Evolutionary conservation across 2,329 filamentous ascomycete species (phyloP), one percentile per base, ranked within the genome.

Genomic region (Pseudogymnoascus sp.): DNA sequence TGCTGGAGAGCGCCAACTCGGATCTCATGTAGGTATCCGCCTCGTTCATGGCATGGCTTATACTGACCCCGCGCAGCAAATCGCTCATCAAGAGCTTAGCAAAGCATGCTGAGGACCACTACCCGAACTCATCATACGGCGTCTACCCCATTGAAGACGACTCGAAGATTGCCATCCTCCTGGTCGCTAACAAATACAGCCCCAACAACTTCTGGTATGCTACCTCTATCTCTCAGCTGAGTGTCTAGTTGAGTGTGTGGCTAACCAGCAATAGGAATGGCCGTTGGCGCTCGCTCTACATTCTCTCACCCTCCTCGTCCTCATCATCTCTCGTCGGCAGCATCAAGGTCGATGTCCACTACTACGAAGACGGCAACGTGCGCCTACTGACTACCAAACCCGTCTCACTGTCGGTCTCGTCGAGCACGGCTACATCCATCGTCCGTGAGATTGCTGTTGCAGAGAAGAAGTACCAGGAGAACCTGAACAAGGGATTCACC

Each of bases 291-390:
- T 93, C 91, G 59, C 82, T 89, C 62, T 97, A 97, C 79, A 83
- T 89, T 71, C 89, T 89, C 76, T 83, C 87, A 67, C 86, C 92
- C 0, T 80, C 86, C 18, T 79, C 86, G n/a, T 83, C 84, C 1
- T 81, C 81, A 67, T 57, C 51, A 57, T 80, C 80, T 59, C 79
- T 97, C 47, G 86, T 87, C 39, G 95, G 95, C 70, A 86, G 82
- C 65, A 87, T 97, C 76, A 91, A 93, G 75, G 90, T 97, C 62
- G 93, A 97, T 70, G 93, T 99, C 61, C 95, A 99, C 81, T 99
- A 99, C 82, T 99, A 99, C 79, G 95, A 99, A 78, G 96, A 99
- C 74, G 95, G 95, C 67, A 99, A 99, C 74, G 95, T 99, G 64
- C 89, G 95, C 2, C 83, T 99, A 65, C 82, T 93, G 67, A 97